Evolutionary conservation across 192 early-diverging fungal species (phyloP).

Genomic region (Endogone sp.): DNA sequence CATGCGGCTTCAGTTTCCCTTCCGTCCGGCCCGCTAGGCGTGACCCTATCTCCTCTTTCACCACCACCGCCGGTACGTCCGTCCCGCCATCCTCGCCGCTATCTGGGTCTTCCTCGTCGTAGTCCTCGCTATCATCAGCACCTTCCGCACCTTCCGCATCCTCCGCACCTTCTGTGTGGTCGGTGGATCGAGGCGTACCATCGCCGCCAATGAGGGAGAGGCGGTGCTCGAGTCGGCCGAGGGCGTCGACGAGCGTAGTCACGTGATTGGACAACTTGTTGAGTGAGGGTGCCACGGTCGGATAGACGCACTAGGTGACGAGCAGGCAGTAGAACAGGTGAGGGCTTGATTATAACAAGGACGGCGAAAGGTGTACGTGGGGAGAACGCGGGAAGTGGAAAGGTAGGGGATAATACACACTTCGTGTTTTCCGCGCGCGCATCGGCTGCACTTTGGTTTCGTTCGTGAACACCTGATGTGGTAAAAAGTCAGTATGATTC

Average conservation of each 20-base stretch:
- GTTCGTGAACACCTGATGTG: background rate
- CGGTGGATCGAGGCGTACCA: background rate
- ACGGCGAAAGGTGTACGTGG: too few species aligned
- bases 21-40: too few species aligned
- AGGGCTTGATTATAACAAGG: too few species aligned
- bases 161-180: background rate
- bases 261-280: background rate
- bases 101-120: background rate
- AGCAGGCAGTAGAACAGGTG: too few species aligned
- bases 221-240: slow-evolving; percentile 1
- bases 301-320: background rate
- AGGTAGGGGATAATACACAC: background rate
- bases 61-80: background rate
- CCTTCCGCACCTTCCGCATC: background rate
- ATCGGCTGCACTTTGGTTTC: slow-evolving; percentile 3
- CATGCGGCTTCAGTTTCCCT: background rate
- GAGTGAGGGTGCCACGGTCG: slow-evolving; percentile 1
- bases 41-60: background rate
- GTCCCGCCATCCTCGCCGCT: too few species aligned
- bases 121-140: background rate
- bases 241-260: background rate
- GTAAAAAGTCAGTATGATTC: background rate
- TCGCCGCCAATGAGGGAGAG: background rate
- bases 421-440: slow-evolving; percentile 1
- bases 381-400: background rate